Percentiles rank a stretch among this genome's conserved stretches.
Evolutionary conservation across 2,329 filamentous ascomycete species (phyloP).

Genomic region (Fusarium cicatricum): DNA sequence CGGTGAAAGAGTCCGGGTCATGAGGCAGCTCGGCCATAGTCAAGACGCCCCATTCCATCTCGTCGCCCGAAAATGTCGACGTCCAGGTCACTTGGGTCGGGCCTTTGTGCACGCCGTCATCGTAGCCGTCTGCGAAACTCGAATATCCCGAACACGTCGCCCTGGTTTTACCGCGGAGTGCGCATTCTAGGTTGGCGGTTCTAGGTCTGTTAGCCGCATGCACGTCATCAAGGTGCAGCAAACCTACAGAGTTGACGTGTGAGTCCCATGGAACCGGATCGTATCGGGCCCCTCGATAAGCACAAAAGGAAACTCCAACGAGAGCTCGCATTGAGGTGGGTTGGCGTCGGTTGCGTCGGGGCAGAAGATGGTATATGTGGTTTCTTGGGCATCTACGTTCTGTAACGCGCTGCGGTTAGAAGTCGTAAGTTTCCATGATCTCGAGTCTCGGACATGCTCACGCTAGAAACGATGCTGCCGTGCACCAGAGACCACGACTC

Average conservation of each 20-base stretch:
- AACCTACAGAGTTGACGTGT: conserved; percentile 54
- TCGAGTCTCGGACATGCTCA: conserved; percentile 37
- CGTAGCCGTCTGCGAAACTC: conserved; percentile 52
- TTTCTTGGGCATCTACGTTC: conserved; percentile 46
- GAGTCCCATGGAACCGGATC: conserved; percentile 54
- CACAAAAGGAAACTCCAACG: conserved; percentile 57
- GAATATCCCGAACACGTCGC: conserved; percentile 60
- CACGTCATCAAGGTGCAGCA: too few species aligned
- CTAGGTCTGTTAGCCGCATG: conserved; percentile 40
- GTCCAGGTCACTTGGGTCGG: conserved; percentile 56
- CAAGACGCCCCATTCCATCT: conserved; percentile 55
- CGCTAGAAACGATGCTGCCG: conserved; percentile 56
- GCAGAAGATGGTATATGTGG: conserved; percentile 60
- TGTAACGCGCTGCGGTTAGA: background rate
- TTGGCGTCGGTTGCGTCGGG: conserved; percentile 51
- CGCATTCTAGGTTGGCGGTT: conserved; percentile 55
- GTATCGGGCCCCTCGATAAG: conserved; percentile 56
- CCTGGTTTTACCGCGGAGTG: conserved; percentile 51
- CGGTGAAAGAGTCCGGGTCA: conserved; percentile 39
- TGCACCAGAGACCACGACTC: conserved; percentile 55
- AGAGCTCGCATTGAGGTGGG: conserved; percentile 53
- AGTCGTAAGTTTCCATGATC: background rate
- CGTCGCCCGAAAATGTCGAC: conserved; percentile 52
- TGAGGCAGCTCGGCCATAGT: conserved; percentile 52
- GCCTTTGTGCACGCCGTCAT: conserved; percentile 50